Base-by-base conservation (phyloP, 2,329 filamentous ascomycete species). In the Escovopsis sp. region DNA sequence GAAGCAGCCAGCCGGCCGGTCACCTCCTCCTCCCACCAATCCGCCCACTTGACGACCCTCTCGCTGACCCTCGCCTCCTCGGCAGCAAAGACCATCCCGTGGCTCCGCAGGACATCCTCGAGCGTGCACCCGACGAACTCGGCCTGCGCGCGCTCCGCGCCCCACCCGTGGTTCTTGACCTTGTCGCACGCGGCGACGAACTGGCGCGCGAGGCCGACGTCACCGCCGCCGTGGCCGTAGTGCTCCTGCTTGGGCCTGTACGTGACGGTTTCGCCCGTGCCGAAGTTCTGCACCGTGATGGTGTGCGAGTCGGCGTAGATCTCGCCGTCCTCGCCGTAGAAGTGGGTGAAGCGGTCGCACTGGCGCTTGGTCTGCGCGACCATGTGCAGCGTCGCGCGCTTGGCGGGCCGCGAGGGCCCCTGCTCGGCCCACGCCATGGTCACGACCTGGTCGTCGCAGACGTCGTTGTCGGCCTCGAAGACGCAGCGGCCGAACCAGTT, bases 401-500 rank as follows among this genome's bases (percentile, higher is more conserved):
- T 96, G 35, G 85, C 76, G 2, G 76, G 76, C 20, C 77, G 67
- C 37, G 44, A 45, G n/a, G 52, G 51, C 3, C 20, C 20, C 20
- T 20, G 20, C 44, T 93, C 84, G 11, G 87, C 81, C 87, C 89
- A 96, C 4, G 74, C 77, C 40, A 96, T 76, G 0, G 83, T 89
- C 15, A 96, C 91, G 24, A 81, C 73, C 59, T 96, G 89, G 53
- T 96, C 86, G 58, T 98, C 91, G 53, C 80, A 85, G 35, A 96
- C 91, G 53, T 93, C 79, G 61, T 96, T 98, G 62, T 94, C 87
- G 5, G 80, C 70, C 57, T 95, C 91, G 63, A 80, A 96, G 2
- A 96, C 91, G 56, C 91, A 98, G n/a, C 89, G 77, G 0, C 91
- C 91, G 55, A 87, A 96, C 86, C 87, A 82, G 48, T 80, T 80